phyloP scores from a whole-genome alignment of 345 rosid species.

The Erysimum cheiranthoides region DNA sequence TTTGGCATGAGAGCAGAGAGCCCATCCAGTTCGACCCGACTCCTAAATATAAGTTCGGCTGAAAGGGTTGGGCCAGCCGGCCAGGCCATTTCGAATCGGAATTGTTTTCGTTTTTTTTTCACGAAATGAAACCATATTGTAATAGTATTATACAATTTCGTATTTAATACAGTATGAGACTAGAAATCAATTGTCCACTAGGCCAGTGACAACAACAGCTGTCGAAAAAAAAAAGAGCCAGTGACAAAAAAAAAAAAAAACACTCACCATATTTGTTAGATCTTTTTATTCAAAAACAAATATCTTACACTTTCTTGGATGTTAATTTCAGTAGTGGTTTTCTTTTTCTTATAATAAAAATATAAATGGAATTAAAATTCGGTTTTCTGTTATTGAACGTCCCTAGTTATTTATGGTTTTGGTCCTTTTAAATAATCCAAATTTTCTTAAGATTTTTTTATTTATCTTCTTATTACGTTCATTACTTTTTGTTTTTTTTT shows the following conservation, averaged over 20 bases:
- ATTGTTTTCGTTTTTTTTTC: background rate
- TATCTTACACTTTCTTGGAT: background rate
- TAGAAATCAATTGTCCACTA: background rate
- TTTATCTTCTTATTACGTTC: slow-evolving; percentile 6
- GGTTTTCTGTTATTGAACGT: slow-evolving; percentile 14
- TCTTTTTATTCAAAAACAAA: background rate
- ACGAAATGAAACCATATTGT: background rate
- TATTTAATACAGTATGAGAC: background rate
- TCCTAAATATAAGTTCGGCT: background rate
- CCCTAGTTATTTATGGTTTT: background rate
- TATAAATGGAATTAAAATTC: background rate
- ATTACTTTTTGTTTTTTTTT: background rate
- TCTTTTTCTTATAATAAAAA: background rate
- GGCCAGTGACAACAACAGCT: background rate
- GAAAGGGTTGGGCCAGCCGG: background rate
- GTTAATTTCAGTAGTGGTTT: background rate
- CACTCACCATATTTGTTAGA: background rate
- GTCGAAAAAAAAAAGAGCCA: no score
- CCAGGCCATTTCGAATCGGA: background rate
- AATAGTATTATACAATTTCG: background rate
- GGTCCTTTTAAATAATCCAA: background rate
- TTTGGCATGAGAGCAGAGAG: background rate
- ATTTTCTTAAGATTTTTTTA: background rate
- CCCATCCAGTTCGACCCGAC: background rate
- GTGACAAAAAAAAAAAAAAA: no score